phyloP scores from a whole-genome alignment of 768 basidiomycete genomes.

The Leucosporidium yakuticum region DNA sequence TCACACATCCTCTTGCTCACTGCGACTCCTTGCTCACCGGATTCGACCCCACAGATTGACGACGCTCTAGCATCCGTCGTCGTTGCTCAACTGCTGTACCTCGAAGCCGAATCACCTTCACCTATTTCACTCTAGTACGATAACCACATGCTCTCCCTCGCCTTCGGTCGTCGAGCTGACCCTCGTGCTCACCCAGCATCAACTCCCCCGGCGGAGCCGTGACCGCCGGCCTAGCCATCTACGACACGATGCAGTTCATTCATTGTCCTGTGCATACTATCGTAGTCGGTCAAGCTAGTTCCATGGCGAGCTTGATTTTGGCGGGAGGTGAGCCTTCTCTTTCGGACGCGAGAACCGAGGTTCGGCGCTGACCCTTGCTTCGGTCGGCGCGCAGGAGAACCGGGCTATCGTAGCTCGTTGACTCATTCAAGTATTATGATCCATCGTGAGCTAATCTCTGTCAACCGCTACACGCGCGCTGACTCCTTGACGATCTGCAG shows the following conservation, averaged over 20 bases:
- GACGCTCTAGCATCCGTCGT: constrained; percentile 82
- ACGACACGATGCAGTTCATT: constrained; percentile 87
- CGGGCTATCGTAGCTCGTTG: constrained; percentile 82
- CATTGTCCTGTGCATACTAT: constrained; percentile 93
- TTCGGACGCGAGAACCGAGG: no score
- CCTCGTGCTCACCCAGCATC: constrained; percentile 47
- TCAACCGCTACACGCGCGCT: constrained; percentile 5
- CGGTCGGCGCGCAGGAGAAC: constrained; percentile 53
- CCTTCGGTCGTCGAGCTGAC: neutral
- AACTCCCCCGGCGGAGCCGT: constrained; percentile 96
- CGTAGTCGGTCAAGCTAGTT: constrained; percentile 88
- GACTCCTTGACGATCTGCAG: constrained; percentile 46
- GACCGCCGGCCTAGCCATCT: constrained; percentile 91
- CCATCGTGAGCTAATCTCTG: constrained; percentile 59
- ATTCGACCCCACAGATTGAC: constrained; percentile 57
- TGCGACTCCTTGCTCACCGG: neutral
- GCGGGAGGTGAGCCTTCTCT: constrained; percentile 50
- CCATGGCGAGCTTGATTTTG: constrained; percentile 89
- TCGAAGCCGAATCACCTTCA: constrained; percentile 75
- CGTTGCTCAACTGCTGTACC: constrained; percentile 86
- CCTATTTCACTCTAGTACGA: constrained; percentile 80
- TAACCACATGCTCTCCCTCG: neutral
- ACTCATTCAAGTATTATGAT: constrained; percentile 98
- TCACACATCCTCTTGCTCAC: no score
- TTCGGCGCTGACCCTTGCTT: no score